Base-by-base conservation (phyloP, 192 early-diverging fungal species). In the Rhizophagus clarus region DNA sequence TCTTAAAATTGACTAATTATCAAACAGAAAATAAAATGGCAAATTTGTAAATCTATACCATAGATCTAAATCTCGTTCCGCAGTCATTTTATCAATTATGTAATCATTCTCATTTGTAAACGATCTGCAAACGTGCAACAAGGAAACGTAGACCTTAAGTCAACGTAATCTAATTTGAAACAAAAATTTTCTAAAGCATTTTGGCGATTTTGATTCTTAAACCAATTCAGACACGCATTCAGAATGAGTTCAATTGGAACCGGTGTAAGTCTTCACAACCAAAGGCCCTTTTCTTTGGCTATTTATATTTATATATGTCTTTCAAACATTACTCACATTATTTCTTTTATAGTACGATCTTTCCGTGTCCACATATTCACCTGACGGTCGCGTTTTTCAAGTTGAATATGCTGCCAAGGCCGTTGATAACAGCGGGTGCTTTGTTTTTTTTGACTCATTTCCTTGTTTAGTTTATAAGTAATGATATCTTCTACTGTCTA, bases 361-460 rank as follows among this genome's bases (percentile, higher is more conserved):
- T 69, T 97, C 96, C 37, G 93, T 97, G 49, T 97, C 96, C 82
- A 99, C 98, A 40, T 99, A 99, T 85, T 98, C 98, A 45, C 97
- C 97, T 42, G 98, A 99, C 87, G 98, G 98, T 74, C 93, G 97
- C 73, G 93, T 99, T 79, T 99, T 98, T 88, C 98, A 99, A 88
- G 95, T 99, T 51, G 98, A 99, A 88, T 99, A 99, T 83, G 98
- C 98, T 45, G 85, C 89, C 78, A 99, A 99, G 85, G 97, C 98
- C 51, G 97, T 99, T 14, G 97, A 99, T 81, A 98, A 98, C 90
- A 96, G 96, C 85, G 97, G 98, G 95, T 96, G 88, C 26, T 82
- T 81, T 20, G 32, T 49, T 22, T 79, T 22, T 79, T 49, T 29
- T 66, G 63, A 12, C 40, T 37, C 4, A 31, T 49, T 56, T 17